Evolutionary conservation across 805 yeast genomes (phyloP).

Genomic region (Candida insectalens): DNA sequence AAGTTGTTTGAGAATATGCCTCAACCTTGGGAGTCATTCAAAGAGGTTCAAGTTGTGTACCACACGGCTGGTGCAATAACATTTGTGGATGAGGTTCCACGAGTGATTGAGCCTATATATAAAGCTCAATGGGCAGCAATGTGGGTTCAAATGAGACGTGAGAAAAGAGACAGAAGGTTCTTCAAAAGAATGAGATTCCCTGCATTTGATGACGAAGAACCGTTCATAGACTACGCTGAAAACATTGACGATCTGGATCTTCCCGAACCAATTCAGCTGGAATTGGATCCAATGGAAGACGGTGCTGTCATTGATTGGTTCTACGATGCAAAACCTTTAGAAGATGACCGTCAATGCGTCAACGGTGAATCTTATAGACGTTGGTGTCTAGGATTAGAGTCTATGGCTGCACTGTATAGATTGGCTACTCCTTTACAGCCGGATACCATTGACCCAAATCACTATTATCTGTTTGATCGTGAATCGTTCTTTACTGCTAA

Average conservation of each 20-base stretch:
- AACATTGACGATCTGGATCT: conserved; percentile 66
- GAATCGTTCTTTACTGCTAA: conserved; percentile 84
- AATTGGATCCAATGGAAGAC: conserved; percentile 58
- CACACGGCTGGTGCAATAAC: conserved; percentile 93
- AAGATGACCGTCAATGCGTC: conserved; percentile 42
- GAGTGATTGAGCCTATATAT: conserved; percentile 87
- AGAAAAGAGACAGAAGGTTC: conserved; percentile 81
- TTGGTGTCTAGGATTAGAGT: conserved; percentile 57
- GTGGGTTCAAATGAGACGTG: conserved; percentile 91
- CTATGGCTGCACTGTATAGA: conserved; percentile 57
- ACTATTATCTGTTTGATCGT: conserved; percentile 64
- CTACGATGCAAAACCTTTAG: conserved; percentile 66
- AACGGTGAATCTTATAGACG: conserved; percentile 71
- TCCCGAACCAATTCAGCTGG: conserved; percentile 58
- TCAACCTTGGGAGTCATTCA: conserved; percentile 91
- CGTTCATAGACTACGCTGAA: conserved; percentile 77
- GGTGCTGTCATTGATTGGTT: conserved; percentile 62
- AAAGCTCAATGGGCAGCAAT: conserved; percentile 91
- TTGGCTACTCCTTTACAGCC: conserved; percentile 58
- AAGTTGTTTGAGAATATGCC: conserved; percentile 94
- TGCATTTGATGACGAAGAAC: conserved; percentile 96
- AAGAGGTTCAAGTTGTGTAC: conserved; percentile 81
- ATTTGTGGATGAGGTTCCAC: conserved; percentile 84
- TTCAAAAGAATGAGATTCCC: conserved; percentile 92
- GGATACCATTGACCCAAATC: conserved; percentile 49